phyloP scores from a whole-genome alignment of 2,329 filamentous ascomycete genomes.

The Macroventuria anomochaeta region DNA sequence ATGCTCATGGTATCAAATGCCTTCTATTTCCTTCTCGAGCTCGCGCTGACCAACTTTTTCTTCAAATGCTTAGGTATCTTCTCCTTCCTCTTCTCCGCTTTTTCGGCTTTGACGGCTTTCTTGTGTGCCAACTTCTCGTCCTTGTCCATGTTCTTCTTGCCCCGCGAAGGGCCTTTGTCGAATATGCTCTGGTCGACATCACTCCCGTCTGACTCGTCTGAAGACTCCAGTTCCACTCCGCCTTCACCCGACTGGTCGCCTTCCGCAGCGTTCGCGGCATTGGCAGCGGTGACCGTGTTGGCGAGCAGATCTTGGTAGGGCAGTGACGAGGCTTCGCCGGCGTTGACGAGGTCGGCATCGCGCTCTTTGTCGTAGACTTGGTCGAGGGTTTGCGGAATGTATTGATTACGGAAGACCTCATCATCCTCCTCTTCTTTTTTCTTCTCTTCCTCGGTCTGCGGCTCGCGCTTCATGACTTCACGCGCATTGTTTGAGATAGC shows the following conservation, averaged over 20 bases:
- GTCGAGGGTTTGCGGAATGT: conserved; percentile 93
- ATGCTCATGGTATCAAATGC: conserved; percentile 1
- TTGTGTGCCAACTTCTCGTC: conserved; percentile 90
- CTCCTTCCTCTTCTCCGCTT: conserved; percentile 87
- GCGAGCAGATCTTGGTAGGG: conserved; percentile 87
- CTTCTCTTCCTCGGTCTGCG: conserved; percentile 56
- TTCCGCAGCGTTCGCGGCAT: background rate
- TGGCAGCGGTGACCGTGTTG: conserved; percentile 63
- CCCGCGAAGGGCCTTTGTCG: conserved; percentile 43
- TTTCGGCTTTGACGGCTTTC: conserved; percentile 89
- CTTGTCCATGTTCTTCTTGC: conserved; percentile 79
- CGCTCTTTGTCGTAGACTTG: conserved; percentile 97
- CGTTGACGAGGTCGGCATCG: conserved; percentile 77
- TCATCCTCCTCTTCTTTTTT: conserved; percentile 73
- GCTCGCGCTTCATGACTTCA: conserved; percentile 67
- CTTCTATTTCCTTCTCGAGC: conserved; percentile 65
- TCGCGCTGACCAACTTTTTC: conserved; percentile 77
- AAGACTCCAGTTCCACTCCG: conserved; percentile 18
- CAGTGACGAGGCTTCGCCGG: conserved; percentile 76
- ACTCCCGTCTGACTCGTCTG: conserved; percentile 27
- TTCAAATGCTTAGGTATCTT: conserved; percentile 98
- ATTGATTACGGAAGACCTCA: conserved; percentile 93
- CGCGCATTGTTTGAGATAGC: conserved; percentile 69
- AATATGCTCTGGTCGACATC: conserved; percentile 44
- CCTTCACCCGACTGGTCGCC: background rate